Evolutionary conservation across 2,329 filamentous ascomycete species (phyloP), one percentile per base, ranked within the genome.

Genomic region (Penicillium sp.): DNA sequence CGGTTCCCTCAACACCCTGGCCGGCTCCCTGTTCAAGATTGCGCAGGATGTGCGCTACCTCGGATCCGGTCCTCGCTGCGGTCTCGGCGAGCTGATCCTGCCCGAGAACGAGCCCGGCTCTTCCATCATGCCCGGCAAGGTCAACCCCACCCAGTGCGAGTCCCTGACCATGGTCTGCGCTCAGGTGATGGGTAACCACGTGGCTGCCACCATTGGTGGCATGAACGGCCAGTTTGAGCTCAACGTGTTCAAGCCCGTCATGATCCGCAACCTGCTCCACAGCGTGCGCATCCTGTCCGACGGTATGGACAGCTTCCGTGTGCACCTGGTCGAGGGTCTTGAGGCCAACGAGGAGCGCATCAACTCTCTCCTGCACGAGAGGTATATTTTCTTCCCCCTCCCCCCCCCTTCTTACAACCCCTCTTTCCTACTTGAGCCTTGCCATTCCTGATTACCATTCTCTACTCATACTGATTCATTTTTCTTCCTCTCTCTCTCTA

Each of bases 81-180:
- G 93, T 65, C 85, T 97, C 24, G 91, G 90, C 58, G 93, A 98
- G 77, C 82, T 98, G 55, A 81, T 82, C 65, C 83, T 98, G 44
- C 93, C 93, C 26, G 93, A 98, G 77, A 98, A 98, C 76, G 93
- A 98, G 78, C 93, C 93, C 32, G 91, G 91, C 56, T 93, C 86
- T 66, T 94, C 88, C 61, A 97, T 98, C 78, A 98, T 98, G 93
- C 93, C 93, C 39, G 93, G 93, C 66, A 98, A 98, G 79, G 93
- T 98, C 69, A 98, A 98, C 78, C 93, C 93, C 29, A 98, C 93
- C 29, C 93, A 98, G 76, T 95, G 90, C 74, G 93, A 98, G 78
- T 88, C 90, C 53, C 76, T 98, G 70, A 97, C 93, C 61, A 98
- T 98, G 93, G 79, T 97, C 52, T 96, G 91, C 76, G 83, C 88